phyloP scores from a whole-genome alignment of 2,329 filamentous ascomycete genomes.

The Fusarium devonianum region DNA sequence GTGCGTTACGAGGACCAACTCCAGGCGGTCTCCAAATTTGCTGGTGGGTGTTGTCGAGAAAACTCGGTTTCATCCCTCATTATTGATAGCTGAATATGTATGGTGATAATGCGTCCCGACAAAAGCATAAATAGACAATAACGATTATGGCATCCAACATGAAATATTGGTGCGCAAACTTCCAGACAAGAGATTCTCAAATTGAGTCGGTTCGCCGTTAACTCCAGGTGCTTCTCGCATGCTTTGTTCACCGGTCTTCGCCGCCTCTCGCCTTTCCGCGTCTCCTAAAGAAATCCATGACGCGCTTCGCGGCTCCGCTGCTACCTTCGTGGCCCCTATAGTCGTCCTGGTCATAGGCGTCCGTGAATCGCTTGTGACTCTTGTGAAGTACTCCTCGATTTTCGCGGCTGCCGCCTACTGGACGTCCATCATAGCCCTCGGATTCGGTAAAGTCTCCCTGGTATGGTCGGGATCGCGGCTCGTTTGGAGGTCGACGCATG shows the following conservation, averaged over 20 bases:
- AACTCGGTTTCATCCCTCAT: slow-evolving; percentile 39
- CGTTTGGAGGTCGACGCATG: slow-evolving; percentile 51
- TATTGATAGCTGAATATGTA: slow-evolving; percentile 37
- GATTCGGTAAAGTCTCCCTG: slow-evolving; percentile 53
- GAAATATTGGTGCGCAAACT: slow-evolving; percentile 34
- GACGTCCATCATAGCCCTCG: slow-evolving; percentile 53
- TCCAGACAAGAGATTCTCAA: slow-evolving; percentile 36
- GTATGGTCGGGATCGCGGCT: slow-evolving; percentile 52
- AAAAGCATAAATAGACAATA: slow-evolving; percentile 37
- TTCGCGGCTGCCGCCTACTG: slow-evolving; percentile 48
- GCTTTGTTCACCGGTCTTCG: slow-evolving; percentile 56
- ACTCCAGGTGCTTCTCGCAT: slow-evolving; percentile 33
- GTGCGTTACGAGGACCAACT: slow-evolving; percentile 28
- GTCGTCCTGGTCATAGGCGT: slow-evolving; percentile 82
- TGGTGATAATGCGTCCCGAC: slow-evolving; percentile 33
- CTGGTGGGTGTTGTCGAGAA: slow-evolving; percentile 33
- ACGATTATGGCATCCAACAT: slow-evolving; percentile 41
- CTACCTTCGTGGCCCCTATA: slow-evolving; percentile 77
- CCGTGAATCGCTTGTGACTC: slow-evolving; percentile 84
- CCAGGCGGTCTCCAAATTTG: slow-evolving; percentile 31
- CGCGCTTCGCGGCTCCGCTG: slow-evolving; percentile 84
- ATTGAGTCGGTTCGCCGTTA: slow-evolving; percentile 34
- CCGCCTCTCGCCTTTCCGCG: slow-evolving; percentile 77
- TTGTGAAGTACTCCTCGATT: slow-evolving; percentile 75
- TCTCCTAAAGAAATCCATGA: slow-evolving; percentile 98